phyloP scores from a whole-genome alignment of 768 basidiomycete genomes.

The Termitomyces sp. region DNA sequence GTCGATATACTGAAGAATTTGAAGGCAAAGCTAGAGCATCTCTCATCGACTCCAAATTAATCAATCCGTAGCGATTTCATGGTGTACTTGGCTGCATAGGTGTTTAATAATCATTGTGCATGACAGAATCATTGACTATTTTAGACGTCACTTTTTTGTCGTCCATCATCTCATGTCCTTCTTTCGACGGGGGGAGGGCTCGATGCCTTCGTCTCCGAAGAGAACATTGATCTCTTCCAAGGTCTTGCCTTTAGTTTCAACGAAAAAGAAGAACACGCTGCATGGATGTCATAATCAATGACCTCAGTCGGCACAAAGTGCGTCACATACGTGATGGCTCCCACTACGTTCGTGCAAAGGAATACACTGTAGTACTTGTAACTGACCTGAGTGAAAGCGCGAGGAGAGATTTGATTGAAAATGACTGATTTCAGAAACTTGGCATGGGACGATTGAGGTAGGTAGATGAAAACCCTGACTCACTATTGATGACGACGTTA shows the following conservation, averaged over 20 bases:
- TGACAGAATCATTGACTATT: background rate
- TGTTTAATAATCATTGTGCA: background rate
- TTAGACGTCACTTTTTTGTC: background rate
- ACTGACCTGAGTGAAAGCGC: too few relatives aligned
- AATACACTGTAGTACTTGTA: background rate
- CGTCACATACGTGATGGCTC: background rate
- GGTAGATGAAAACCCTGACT: background rate
- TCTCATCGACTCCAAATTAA: constrained; percentile 2
- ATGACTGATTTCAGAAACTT: background rate
- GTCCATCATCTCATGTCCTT: background rate
- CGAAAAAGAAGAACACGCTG: background rate
- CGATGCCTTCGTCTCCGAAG: background rate
- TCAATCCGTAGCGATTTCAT: background rate
- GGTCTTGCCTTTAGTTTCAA: background rate
- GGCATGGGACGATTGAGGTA: background rate
- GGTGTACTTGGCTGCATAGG: background rate
- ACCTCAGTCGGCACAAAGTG: background rate
- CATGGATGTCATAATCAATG: background rate
- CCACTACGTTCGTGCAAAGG: background rate
- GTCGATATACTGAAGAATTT: constrained; percentile 62
- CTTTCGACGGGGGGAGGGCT: background rate
- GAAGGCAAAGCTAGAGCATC: constrained; percentile 50
- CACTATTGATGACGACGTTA: background rate
- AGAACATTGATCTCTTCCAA: background rate
- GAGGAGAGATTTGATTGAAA: background rate